Conservation (phyloP, 345 rosid species). For the Luvunga scandens region DNA sequence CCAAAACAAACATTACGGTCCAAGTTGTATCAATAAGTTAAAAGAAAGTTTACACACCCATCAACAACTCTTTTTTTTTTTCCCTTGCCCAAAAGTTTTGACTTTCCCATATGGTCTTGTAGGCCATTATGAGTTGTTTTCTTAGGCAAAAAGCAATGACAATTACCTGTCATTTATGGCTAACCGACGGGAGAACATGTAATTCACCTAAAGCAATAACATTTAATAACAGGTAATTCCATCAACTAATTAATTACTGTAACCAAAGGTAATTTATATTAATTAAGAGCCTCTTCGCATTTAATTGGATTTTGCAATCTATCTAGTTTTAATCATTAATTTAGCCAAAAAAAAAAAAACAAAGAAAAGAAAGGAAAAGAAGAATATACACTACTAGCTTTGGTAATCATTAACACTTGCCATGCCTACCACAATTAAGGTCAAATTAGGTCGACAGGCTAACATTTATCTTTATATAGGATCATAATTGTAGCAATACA, state of each 20-base stretch:
- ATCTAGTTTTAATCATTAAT: neutral
- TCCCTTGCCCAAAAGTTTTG: conserved; percentile 23
- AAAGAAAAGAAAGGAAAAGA: too few relatives aligned
- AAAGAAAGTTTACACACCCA: neutral
- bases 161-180: conserved; percentile 17
- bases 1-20: neutral
- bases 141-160: conserved; percentile 33
- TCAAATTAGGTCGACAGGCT: neutral
- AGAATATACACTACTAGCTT: neutral
- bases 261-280: neutral
- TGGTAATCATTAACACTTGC: neutral
- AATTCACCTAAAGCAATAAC: conserved; percentile 1
- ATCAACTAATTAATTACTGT: neutral
- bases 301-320: neutral
- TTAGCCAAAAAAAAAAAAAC: too few relatives aligned
- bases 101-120: conserved; percentile 20
- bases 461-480: neutral
- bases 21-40: conserved; percentile 10
- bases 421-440: neutral
- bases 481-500: neutral
- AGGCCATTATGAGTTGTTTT: conserved; percentile 28
- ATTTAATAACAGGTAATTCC: neutral
- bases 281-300: too few relatives aligned
- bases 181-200: conserved; percentile 7
- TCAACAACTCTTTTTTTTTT: neutral